Percentiles rank a stretch among this genome's conserved stretches.
phyloP scores from a whole-genome alignment of 2,329 filamentous ascomycete species.

The Parastagonospora avenae region DNA sequence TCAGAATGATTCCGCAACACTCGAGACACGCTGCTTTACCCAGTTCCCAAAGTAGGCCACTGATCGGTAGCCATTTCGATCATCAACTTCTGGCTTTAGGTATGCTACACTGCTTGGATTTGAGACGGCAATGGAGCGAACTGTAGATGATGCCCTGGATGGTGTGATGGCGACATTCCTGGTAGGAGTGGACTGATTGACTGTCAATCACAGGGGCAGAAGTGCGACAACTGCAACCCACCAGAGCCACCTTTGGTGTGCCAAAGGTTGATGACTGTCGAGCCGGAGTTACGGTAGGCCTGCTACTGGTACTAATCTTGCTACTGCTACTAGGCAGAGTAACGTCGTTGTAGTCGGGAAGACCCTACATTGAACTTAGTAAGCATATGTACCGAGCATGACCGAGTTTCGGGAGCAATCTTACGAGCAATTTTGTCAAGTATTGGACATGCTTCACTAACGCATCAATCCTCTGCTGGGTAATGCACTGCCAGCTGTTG shows the following conservation, averaged over 20 bases:
- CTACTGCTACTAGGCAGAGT: neutral
- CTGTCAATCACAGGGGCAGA: neutral
- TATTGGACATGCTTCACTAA: neutral
- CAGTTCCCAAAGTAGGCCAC: conserved; percentile 77
- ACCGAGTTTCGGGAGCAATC: neutral
- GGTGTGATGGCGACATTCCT: neutral
- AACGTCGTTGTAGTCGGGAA: neutral
- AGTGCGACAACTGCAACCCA: neutral
- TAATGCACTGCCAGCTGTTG: conserved; percentile 1
- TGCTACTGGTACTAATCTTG: too few relatives aligned
- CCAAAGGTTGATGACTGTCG: neutral
- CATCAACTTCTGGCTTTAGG: neutral
- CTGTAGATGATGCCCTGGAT: neutral
- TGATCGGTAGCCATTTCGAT: conserved; percentile 17
- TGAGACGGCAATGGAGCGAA: neutral
- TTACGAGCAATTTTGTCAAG: neutral
- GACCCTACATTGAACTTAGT: neutral
- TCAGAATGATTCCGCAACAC: neutral
- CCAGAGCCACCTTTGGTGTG: neutral
- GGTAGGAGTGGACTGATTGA: neutral
- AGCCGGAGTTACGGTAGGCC: neutral
- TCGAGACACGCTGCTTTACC: conserved; percentile 32
- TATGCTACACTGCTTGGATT: neutral
- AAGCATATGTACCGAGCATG: neutral
- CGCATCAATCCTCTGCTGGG: neutral